Base-by-base conservation (phyloP, 2,329 filamentous ascomycete genomes). In the Fusarium succisae region DNA sequence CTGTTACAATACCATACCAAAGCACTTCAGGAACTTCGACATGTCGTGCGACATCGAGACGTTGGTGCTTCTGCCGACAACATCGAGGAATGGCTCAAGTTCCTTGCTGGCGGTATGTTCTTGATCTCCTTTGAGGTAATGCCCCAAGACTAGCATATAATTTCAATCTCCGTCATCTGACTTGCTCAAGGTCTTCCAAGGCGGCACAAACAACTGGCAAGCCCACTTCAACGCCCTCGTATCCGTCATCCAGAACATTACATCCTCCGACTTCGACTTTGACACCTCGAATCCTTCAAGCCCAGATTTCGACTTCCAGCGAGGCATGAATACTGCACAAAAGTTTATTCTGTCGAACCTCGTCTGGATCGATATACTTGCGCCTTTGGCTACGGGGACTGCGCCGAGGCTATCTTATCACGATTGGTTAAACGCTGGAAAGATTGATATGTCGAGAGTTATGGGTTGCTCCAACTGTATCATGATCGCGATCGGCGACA, bases 101-200 rank as follows among this genome's bases (percentile, higher is more conserved):
- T 79, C 35, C 63, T 79, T 4, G 77, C 77, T 0, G 76, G 76
- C 7, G 78, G 78, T 0, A 69, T 71, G 17, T 74, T 77, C 11
- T 68, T 79, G 20, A 79, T 80, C 37, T 78, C 77, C 7, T 79
- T 79, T 15, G 74, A 79, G 65, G 76, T 79, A 69, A 37, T 5
- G 2, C 17, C 8, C 4, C 1, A 37, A 18, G 35, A 10, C 35
- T 37, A 18, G 35, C 17, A 37, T 10, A 1, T 5, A 10, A 0
- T 0, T 37, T 18, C 15, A 37, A 37, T 37, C 4, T 18, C 17
- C 1, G 35, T 37, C 17, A 18, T 37, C 35, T 37, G 35, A 37
- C 35, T 37, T 37, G 35, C 17, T 37, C 17, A 37, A 37, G 35
- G 74, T 76, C 0, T 77, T 77, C 3, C 74, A 66, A 48, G 76